Conservation (phyloP, 306 rosid species). For the Lupinus albus region DNA sequence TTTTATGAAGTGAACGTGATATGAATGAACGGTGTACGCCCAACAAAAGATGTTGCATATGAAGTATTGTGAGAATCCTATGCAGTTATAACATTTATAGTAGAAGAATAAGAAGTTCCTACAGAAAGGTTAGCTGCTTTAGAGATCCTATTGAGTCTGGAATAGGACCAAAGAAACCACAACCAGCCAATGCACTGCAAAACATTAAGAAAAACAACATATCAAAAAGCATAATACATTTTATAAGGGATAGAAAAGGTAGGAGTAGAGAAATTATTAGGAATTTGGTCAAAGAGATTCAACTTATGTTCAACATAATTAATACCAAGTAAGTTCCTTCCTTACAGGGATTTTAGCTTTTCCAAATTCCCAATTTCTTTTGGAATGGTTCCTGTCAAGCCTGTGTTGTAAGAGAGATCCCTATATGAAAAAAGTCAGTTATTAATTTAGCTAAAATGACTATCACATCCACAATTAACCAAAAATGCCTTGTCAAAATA, state of each 20-base stretch:
- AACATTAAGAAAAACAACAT: slow-evolving; percentile 24
- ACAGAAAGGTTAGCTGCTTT: slow-evolving; percentile 61
- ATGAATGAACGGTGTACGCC: slow-evolving; percentile 3
- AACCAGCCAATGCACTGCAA: slow-evolving; percentile 65
- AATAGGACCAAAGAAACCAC: slow-evolving; percentile 67
- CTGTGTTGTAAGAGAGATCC: slow-evolving; percentile 68
- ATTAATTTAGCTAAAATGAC: too few species aligned
- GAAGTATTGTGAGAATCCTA: neutral
- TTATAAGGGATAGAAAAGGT: too few species aligned
- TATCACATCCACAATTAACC: too few species aligned
- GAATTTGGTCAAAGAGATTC: too few species aligned
- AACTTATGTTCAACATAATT: too few species aligned
- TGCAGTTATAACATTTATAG: slow-evolving; percentile 1
- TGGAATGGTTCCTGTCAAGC: slow-evolving; percentile 63
- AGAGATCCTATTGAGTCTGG: slow-evolving; percentile 71
- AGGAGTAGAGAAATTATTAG: too few species aligned
- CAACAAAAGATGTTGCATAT: slow-evolving; percentile 11
- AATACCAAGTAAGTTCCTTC: neutral
- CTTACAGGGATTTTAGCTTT: slow-evolving; percentile 65
- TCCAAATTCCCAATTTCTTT: slow-evolving; percentile 58
- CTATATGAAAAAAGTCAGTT: slow-evolving; percentile 42
- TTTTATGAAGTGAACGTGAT: neutral
- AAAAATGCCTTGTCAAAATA: too few species aligned
- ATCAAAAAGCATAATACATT: slow-evolving; percentile 2
- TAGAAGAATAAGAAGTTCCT: slow-evolving; percentile 37